Evolutionary conservation across 164 flowering plant species (phyloP), one percentile per base, ranked within the genome.

Genomic region (Vitis riparia): DNA sequence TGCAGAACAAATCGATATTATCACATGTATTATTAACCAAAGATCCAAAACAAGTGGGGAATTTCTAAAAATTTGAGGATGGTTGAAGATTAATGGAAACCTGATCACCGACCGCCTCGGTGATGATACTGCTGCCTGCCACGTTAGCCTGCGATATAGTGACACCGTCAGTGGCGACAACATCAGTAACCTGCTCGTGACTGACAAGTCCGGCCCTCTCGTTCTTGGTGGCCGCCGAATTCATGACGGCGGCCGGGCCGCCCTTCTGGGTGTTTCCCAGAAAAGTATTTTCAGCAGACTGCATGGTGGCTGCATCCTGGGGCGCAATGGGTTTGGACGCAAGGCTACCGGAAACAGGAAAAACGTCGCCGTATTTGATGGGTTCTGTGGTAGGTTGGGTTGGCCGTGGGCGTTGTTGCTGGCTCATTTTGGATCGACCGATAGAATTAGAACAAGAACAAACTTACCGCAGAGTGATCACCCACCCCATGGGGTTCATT

Each of bases 331-430:
- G 80, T 49, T 82, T 67, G 59, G 66, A 23, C 1, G 87, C 87
- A 1, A 88, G 69, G n/a, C 76, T 75, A 1, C 86, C 87, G 3
- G 83, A 72, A 47, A 86, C 87, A n/a, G 48, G 63, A 27, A 86
- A 85, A 4, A 88, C 86, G 74, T 86, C 90, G 63, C 89, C 86
- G 62, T 84, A 86, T 51, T 75, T 86, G 73, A 86, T 70, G 51
- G 89, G 82, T 5, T 80, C 79, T 44, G 52, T 73, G 19, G 73
- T 19, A 5, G 55, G 27, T 4, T 44, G 49, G 19, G 62, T 61
- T 2, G 44, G 69, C 27, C 57, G 67, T 1, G 71, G 80, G 60
- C 67, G 82, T 50, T 77, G 86, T 63, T 63, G 65, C 66, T 83
- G 87, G 30, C 84, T 82, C 89, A 85, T 85, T 68, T 8, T 23